phyloP scores from a whole-genome alignment of 352 stramenopile genomes.

The Globisporangium perplexum region DNA sequence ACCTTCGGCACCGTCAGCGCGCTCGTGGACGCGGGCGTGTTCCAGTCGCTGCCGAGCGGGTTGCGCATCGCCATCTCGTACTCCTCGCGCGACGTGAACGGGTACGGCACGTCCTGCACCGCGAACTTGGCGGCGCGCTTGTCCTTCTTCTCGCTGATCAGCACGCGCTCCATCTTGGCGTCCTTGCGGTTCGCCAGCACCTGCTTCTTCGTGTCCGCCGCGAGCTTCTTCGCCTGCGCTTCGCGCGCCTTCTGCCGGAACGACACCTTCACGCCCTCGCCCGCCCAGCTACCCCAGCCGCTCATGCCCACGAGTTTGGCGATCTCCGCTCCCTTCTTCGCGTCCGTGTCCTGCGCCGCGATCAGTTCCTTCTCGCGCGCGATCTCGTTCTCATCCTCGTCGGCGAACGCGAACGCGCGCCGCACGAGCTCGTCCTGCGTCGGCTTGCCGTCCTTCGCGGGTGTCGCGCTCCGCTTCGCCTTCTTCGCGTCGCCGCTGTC shows the following conservation, averaged over 20 bases:
- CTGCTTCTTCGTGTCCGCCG: constrained; percentile 66
- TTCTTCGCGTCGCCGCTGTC: not conserved
- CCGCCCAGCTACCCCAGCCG: constrained; percentile 92
- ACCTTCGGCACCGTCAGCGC: constrained; percentile 93
- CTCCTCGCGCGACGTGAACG: constrained; percentile 95
- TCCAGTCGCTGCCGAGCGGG: constrained; percentile 93
- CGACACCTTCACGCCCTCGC: constrained; percentile 67
- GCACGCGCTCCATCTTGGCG: constrained; percentile 54
- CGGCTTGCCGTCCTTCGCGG: constrained; percentile 13
- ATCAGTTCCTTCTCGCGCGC: constrained; percentile 88
- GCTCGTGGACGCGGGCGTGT: constrained; percentile 89
- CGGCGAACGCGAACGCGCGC: constrained; percentile 92
- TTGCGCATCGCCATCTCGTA: constrained; percentile 97
- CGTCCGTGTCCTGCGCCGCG: constrained; percentile 51
- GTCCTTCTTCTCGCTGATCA: constrained; percentile 89
- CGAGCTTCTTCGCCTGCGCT: constrained; percentile 64
- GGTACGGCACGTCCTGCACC: constrained; percentile 93
- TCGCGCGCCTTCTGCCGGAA: constrained; percentile 83
- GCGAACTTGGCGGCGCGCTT: constrained; percentile 84
- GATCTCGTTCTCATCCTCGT: constrained; percentile 92
- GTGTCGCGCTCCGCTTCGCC: not conserved
- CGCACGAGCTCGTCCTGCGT: constrained; percentile 93
- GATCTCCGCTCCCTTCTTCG: constrained; percentile 74
- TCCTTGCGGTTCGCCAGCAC: constrained; percentile 65
- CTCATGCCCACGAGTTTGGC: constrained; percentile 76